Base-by-base conservation (phyloP, 2,329 filamentous ascomycete genomes). In the Diaporthe destruens region DNA sequence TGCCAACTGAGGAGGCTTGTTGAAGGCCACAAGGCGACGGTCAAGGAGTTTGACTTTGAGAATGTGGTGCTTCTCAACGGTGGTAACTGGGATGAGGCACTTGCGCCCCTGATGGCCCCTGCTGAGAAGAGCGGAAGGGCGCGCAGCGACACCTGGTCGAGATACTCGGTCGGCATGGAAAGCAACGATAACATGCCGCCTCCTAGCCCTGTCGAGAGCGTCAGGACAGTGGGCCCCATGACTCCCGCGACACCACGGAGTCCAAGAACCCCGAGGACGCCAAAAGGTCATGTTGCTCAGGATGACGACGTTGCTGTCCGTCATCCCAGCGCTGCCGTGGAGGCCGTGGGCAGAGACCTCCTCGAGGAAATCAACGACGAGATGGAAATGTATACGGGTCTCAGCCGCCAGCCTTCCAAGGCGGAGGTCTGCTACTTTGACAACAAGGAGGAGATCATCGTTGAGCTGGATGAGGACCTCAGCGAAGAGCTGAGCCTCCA, bases 1-100 rank as follows among this genome's bases (percentile, higher is more conserved):
- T 83, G 86, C 1, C 93, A 96, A 80, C 88, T 97, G 72, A 87
- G 90, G 55, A 85, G 87, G 18, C 90, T 97, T 74, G 91, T 96
- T 72, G 82, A 85, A 65, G 84, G 85, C 16, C 94, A 97, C 82
- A 87, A 89, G 39, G 84, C 85, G 71, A 92, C 90, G 0, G 89
- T 97, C 57, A 87, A 88, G 75, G 92, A 96, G 78, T 94, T 96
- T 78, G 91, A 94, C 80, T 94, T 97, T 80, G 91, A 95, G 79
- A 91, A 93, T 75, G 91, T 95, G 23, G 85, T 88, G 39, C 87
- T 97, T 55, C 87, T 90, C 66, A 87, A 89, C 74, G 85, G 85
- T 44, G 94, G 93, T 36, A 92, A 86, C 72, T 97, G 94, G 94
- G 92, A 96, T 72, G 92, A 95, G 39, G 94, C 94, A 0, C 87